A percentile compares a stretch with the other conserved stretches of the same genome.
Conservation (phyloP, 345 rosid species). For the Gossypium thurberi region DNA sequence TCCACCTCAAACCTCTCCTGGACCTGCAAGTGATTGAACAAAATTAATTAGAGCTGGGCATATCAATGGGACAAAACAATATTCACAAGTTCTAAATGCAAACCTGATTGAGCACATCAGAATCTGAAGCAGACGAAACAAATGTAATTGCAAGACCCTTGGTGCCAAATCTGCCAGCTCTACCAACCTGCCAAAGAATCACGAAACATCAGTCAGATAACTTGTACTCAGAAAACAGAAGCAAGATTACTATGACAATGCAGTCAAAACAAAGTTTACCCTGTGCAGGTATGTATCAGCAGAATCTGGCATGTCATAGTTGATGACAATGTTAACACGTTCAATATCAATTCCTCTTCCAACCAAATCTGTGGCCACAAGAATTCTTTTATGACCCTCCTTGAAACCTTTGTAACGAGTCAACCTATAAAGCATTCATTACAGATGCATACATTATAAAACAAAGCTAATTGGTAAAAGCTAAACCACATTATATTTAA, state of each 20-base stretch:
- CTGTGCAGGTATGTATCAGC: constrained; percentile 98
- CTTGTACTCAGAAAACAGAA: not conserved
- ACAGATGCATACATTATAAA: not conserved
- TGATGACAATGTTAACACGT: constrained; percentile 96
- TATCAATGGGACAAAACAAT: not conserved
- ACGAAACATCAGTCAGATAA: not conserved
- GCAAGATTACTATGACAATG: not conserved
- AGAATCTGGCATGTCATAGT: constrained; percentile 99
- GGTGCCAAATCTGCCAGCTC: constrained; percentile 99
- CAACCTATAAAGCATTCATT: constrained; percentile 40
- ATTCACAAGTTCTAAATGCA: not conserved
- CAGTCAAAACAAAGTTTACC: constrained; percentile 29
- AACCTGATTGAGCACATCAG: constrained; percentile 94
- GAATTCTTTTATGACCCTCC: constrained; percentile 98
- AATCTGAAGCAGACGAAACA: constrained; percentile 85
- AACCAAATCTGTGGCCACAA: constrained; percentile 94
- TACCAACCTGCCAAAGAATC: constrained; percentile 57
- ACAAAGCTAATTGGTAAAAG: not conserved
- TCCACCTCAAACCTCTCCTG: constrained; percentile 96
- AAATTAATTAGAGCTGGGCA: not conserved
- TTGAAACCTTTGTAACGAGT: constrained; percentile 96
- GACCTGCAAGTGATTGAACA: constrained; percentile 38
- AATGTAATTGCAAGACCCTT: constrained; percentile 98
- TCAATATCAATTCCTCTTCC: constrained; percentile 98
- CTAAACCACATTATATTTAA: not conserved